Base-by-base conservation (phyloP, 805 yeast genomes). In the Candida oleophila region DNA sequence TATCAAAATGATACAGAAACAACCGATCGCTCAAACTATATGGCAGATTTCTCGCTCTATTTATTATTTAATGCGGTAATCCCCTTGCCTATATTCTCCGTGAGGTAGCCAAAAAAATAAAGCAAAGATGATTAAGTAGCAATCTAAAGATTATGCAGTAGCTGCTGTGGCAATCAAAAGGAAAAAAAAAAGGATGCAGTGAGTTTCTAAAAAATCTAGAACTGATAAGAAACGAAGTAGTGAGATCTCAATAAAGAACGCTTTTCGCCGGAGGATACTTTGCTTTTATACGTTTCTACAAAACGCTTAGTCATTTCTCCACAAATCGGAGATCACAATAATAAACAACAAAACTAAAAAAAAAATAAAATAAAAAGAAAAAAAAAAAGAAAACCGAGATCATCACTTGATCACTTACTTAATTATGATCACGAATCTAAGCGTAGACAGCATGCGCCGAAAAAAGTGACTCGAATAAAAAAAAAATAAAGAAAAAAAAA, bases 251-350 rank as follows among this genome's bases (percentile, higher is more conserved):
- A n/a, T n/a, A n/a, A n/a, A n/a, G n/a, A n/a, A n/a, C n/a, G n/a
- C n/a, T n/a, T n/a, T n/a, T n/a, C n/a, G n/a, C n/a, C n/a, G n/a
- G n/a, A n/a, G n/a, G n/a, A n/a, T n/a, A 7, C 19, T 15, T 16
- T 14, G 41, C 14, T 20, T 38, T 9, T 38, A 38, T 38, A 38
- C 9, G 19, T 28, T 21, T 39, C 25, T 22, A 19, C n/a, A 38
- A 9, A 21, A 37, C n/a, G 30, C 30, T 25, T 25, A 25, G 9
- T 25, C 30, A 25, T 25, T 25, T 41, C 44, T 41, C 44, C 44
- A 41, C 44, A 41, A 41, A 32, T 41, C 44, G 38, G 38, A 41
- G 32, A 32, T n/a, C n/a, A n/a, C n/a, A n/a, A n/a, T n/a, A n/a
- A n/a, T n/a, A n/a, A n/a, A n/a, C n/a, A 8, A 30, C 38, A 28